Evolutionary conservation across 495 filamentous ascomycete genomes (phyloP).

Genomic region (Choiromyces venosus): DNA sequence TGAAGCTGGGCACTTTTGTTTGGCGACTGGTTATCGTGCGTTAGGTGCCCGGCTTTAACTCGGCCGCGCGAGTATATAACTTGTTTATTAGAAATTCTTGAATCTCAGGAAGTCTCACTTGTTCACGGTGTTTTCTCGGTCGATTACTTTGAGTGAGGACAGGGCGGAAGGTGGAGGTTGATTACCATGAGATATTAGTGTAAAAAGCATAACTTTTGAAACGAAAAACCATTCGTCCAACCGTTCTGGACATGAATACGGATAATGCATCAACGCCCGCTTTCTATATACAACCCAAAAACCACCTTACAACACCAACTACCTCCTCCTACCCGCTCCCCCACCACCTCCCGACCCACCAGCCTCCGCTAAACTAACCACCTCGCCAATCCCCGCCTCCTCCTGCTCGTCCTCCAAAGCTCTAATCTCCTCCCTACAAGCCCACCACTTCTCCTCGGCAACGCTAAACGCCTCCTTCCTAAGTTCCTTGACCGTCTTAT

Average conservation of each 20-base stretch:
- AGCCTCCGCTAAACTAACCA: conserved; percentile 76
- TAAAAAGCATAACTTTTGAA: not conserved
- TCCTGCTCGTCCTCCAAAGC: conserved; percentile 94
- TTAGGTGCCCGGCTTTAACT: too few species aligned
- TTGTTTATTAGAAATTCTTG: not conserved
- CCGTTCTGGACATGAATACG: not conserved
- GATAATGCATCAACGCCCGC: not conserved
- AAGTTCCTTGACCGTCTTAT: conserved; percentile 77
- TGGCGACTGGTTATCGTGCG: too few species aligned
- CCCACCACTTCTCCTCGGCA: conserved; percentile 98
- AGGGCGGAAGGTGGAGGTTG: not conserved
- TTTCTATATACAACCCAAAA: not conserved
- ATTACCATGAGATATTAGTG: not conserved
- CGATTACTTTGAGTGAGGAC: accelerated
- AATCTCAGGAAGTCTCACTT: not conserved
- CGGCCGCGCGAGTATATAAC: too few species aligned
- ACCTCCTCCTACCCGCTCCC: conserved; percentile 45
- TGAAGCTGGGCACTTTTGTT: too few species aligned
- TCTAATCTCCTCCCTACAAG: conserved; percentile 89
- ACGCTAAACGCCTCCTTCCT: conserved; percentile 80
- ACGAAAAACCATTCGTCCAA: not conserved
- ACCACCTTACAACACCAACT: not conserved
- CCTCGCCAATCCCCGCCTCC: conserved; percentile 89
- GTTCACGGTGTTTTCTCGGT: not conserved
- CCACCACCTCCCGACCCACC: conserved; percentile 53